Conservation (phyloP, 129 eudicot genomes). For the Lactuca sativa region DNA sequence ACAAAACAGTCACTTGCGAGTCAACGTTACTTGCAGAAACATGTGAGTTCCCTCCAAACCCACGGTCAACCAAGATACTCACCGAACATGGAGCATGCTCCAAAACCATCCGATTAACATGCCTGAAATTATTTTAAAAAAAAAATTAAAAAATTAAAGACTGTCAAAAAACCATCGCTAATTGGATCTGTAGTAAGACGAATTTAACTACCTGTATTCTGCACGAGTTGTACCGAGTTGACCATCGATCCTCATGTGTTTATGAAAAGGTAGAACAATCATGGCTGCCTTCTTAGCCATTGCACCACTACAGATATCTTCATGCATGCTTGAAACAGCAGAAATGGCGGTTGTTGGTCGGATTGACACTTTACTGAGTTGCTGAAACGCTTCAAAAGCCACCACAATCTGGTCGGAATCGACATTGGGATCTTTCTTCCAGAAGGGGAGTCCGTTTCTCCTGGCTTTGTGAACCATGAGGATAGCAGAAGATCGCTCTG, state of each 20-base stretch:
- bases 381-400: slow-evolving; percentile 77
- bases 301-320: slow-evolving; percentile 73
- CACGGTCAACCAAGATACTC: slow-evolving; percentile 86
- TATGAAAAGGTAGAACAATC: slow-evolving; percentile 78
- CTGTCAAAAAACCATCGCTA: too few species aligned
- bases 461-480: slow-evolving; percentile 90
- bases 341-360: slow-evolving; percentile 86
- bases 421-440: slow-evolving; percentile 49
- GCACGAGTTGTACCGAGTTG: slow-evolving; percentile 73
- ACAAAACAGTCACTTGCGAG: slow-evolving; percentile 50
- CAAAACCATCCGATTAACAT: slow-evolving; percentile 71
- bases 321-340: slow-evolving; percentile 67
- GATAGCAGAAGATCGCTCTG: slow-evolving; percentile 88
- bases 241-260: slow-evolving; percentile 73
- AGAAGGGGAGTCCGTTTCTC: slow-evolving; percentile 76
- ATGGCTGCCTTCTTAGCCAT: slow-evolving; percentile 60
- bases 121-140: slow-evolving; percentile 14
- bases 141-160: neutral
- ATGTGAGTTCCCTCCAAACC: slow-evolving; percentile 74
- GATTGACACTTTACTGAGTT: slow-evolving; percentile 67
- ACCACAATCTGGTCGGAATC: slow-evolving; percentile 63
- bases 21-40: slow-evolving; percentile 78
- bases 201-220: slow-evolving; percentile 34
- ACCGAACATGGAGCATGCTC: slow-evolving; percentile 85
- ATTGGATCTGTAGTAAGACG: too few species aligned